Conservation (phyloP, 371 early-diverging fungal species). For the Mortierella sp. region DNA sequence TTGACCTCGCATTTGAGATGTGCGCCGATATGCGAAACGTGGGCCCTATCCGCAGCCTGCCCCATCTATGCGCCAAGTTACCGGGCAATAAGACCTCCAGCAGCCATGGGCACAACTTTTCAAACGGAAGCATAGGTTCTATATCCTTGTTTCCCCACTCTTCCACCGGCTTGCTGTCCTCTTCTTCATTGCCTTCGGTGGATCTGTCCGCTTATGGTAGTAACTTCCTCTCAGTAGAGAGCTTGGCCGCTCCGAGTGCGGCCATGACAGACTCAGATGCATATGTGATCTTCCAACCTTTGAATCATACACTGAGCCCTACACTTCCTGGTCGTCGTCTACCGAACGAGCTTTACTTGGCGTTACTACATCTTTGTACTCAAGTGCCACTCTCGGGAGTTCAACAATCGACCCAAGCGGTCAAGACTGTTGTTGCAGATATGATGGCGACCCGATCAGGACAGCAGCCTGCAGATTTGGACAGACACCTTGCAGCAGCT, state of each 20-base stretch:
- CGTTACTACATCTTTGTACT: slow-evolving; percentile 41
- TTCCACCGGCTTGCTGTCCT: slow-evolving; percentile 2
- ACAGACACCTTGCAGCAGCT: slow-evolving; percentile 39
- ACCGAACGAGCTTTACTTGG: slow-evolving; percentile 40
- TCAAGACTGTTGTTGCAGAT: slow-evolving; percentile 33
- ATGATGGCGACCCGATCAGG: slow-evolving; percentile 25
- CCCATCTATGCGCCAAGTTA: slow-evolving; percentile 16
- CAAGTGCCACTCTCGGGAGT: slow-evolving; percentile 24
- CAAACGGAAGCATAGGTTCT: background rate
- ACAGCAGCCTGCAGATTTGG: slow-evolving; percentile 30
- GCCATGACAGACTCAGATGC: background rate
- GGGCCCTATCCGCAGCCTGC: slow-evolving; percentile 30
- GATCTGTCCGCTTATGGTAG: slow-evolving; percentile 12
- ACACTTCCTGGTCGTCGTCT: slow-evolving; percentile 20
- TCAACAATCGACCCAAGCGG: slow-evolving; percentile 16
- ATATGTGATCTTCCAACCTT: background rate
- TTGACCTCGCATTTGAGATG: slow-evolving; percentile 44
- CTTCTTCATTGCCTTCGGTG: background rate
- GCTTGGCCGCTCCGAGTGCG: background rate
- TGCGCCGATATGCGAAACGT: slow-evolving; percentile 42
- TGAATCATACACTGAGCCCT: slow-evolving; percentile 21
- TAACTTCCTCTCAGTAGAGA: background rate
- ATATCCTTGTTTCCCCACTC: slow-evolving; percentile 26
- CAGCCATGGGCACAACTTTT: too few relatives aligned
- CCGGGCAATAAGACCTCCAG: too few relatives aligned